Conservation (phyloP, 139 green algal species). For the Chlorella sp. region DNA sequence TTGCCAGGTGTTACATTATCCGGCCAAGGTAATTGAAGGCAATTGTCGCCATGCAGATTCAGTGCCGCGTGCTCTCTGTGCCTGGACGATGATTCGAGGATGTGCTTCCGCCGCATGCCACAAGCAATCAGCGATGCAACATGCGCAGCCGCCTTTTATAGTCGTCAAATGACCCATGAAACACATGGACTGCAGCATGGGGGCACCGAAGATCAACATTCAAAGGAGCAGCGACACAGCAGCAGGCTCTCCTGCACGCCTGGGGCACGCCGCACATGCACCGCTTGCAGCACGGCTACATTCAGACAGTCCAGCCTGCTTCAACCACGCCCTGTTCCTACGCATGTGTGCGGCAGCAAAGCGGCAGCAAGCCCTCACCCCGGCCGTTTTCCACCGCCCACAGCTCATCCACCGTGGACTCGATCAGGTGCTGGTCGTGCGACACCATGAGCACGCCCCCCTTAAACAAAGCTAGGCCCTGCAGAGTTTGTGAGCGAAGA, state of each 20-base stretch:
- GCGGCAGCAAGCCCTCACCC: not conserved
- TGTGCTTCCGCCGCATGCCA: too few species aligned
- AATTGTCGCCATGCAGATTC: too few species aligned
- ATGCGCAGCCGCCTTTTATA: constrained; percentile 75
- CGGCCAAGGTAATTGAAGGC: too few species aligned
- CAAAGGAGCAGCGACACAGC: too few species aligned
- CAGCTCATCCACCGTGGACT: constrained; percentile 85
- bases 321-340: too few species aligned
- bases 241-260: not conserved
- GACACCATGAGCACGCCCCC: constrained; percentile 88
- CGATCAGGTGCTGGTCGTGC: constrained; percentile 87
- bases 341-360: not conserved
- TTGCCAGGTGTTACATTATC: too few species aligned
- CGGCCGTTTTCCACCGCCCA: constrained; percentile 66
- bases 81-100: too few species aligned
- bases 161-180: constrained; percentile 81
- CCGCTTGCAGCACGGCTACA: not conserved
- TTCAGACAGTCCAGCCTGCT: too few species aligned
- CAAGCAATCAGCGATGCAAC: not conserved
- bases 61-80: too few species aligned
- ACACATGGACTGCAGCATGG: constrained; percentile 7
- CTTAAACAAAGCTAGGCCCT: constrained; percentile 84
- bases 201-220: too few species aligned
- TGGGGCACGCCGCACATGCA: not conserved
- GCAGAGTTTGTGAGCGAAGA: not conserved